Evolutionary conservation across 305 asterid species (phyloP).

Genomic region (Striga hermonthica): DNA sequence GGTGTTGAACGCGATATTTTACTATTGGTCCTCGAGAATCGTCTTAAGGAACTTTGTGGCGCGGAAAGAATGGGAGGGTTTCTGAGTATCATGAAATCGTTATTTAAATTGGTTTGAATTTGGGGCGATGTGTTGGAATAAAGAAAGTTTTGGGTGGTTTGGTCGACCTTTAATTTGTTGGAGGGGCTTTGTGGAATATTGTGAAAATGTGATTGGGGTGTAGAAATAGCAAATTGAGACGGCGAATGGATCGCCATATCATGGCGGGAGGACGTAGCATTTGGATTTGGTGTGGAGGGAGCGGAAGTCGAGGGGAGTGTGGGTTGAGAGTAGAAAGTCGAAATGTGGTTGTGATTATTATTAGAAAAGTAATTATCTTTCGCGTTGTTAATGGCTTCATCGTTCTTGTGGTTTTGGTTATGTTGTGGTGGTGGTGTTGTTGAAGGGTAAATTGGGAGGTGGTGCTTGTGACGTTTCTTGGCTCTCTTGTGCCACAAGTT

Average conservation of each 20-base stretch:
- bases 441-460: slow-evolving; percentile 33
- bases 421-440: neutral
- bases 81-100: slow-evolving; percentile 11
- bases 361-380: neutral
- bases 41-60: slow-evolving; percentile 24
- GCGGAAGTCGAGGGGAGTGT: neutral
- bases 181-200: neutral
- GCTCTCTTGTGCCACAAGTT: slow-evolving; percentile 62
- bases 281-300: neutral
- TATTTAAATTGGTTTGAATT: slow-evolving; percentile 11
- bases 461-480: slow-evolving; percentile 46
- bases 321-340: neutral
- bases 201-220: slow-evolving; percentile 19
- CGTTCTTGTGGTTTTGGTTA: neutral
- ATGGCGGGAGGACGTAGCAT: neutral
- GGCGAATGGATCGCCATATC: slow-evolving; percentile 11
- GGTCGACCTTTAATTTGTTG: slow-evolving; percentile 1
- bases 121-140: neutral
- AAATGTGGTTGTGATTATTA: neutral
- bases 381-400: neutral
- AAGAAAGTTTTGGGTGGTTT: slow-evolving; percentile 25
- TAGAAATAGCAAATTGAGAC: slow-evolving; percentile 10
- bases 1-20: slow-evolving; percentile 18
- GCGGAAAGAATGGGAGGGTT: slow-evolving; percentile 36
- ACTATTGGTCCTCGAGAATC: slow-evolving; percentile 27